Percentiles rank a stretch among this genome's conserved stretches.
phyloP scores from a whole-genome alignment of 352 stramenopile genomes.

The Globisporangium abappressorium region DNA sequence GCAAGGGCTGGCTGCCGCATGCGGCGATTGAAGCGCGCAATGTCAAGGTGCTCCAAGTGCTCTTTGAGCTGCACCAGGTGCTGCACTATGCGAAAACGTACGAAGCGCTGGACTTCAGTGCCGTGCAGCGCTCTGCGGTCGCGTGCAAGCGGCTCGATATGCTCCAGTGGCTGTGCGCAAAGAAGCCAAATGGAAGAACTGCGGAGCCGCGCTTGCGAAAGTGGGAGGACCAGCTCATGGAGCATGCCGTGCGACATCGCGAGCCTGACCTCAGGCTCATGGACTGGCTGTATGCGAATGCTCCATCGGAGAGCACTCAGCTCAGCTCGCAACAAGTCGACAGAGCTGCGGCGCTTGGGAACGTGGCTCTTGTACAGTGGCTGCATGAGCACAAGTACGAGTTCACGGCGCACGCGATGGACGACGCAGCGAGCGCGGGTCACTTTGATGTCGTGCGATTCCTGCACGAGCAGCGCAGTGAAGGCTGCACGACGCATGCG shows the following conservation, averaged over 20 bases:
- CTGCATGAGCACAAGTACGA: conserved; percentile 11
- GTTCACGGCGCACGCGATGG: conserved; percentile 9
- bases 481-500: conserved; percentile 9
- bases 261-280: conserved; percentile 8
- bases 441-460: conserved; percentile 2
- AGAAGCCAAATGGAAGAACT: neutral
- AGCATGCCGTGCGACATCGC: neutral
- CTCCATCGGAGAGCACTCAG: conserved; percentile 1
- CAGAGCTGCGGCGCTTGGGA: conserved; percentile 3
- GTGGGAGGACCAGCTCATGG: conserved; percentile 15
- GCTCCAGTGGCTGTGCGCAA: conserved; percentile 7
- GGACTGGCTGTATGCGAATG: conserved; percentile 13
- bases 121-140: conserved; percentile 12
- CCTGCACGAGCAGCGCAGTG: conserved; percentile 4
- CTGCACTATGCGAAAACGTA: neutral
- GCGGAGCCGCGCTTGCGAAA: neutral
- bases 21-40: conserved; percentile 13
- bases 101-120: conserved; percentile 4
- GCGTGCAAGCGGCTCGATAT: conserved; percentile 13
- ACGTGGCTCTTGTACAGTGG: conserved; percentile 8
- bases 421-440: conserved; percentile 10
- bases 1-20: conserved; percentile 12
- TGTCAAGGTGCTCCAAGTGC: conserved; percentile 5
- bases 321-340: conserved; percentile 11
- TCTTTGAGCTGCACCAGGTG: conserved; percentile 8